Evolutionary conservation across 179 eudicot genomes (phyloP).

Genomic region (Heliamphora pulchella): DNA sequence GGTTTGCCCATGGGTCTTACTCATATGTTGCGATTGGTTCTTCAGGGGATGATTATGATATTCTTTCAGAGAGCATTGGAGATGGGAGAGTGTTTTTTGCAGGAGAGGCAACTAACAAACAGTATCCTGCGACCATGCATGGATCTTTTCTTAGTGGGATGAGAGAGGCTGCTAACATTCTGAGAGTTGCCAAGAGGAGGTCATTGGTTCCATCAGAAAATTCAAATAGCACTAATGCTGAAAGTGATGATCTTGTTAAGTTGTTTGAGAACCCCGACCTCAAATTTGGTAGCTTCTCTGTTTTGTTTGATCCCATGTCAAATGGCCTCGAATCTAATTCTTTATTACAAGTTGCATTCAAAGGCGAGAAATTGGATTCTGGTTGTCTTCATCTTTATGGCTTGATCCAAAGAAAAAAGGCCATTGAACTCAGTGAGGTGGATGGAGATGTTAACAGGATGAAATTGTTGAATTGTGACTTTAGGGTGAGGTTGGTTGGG

Average conservation of each 20-base stretch:
- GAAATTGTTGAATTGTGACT: conserved; percentile 33
- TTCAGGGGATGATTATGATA: conserved; percentile 93
- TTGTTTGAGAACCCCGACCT: conserved; percentile 59
- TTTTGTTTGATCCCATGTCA: conserved; percentile 47
- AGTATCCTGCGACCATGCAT: conserved; percentile 98
- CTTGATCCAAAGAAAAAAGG: conserved; percentile 40
- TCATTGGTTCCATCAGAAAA: conserved; percentile 26
- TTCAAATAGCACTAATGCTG: conserved; percentile 17
- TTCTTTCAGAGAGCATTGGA: conserved; percentile 78
- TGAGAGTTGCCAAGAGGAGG: conserved; percentile 60
- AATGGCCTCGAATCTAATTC: conserved; percentile 42
- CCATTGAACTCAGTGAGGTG: conserved; percentile 42
- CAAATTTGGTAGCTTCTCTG: conserved; percentile 52
- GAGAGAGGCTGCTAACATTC: conserved; percentile 95
- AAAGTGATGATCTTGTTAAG: conserved; percentile 31
- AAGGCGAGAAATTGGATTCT: conserved; percentile 33
- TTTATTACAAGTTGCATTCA: conserved; percentile 44
- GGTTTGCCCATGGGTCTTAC: conserved; percentile 71
- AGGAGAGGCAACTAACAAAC: conserved; percentile 93
- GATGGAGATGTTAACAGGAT: conserved; percentile 48
- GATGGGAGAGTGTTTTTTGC: conserved; percentile 87
- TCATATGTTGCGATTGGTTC: conserved; percentile 90
- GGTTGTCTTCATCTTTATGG: conserved; percentile 50
- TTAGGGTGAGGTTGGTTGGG: conserved; percentile 52
- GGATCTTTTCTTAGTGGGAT: conserved; percentile 97